These are phyloP conservation scores for Maudiozyma humilis DNA, from an alignment of 1,139 yeast genomes.

Conservation along the genomic window DNA sequence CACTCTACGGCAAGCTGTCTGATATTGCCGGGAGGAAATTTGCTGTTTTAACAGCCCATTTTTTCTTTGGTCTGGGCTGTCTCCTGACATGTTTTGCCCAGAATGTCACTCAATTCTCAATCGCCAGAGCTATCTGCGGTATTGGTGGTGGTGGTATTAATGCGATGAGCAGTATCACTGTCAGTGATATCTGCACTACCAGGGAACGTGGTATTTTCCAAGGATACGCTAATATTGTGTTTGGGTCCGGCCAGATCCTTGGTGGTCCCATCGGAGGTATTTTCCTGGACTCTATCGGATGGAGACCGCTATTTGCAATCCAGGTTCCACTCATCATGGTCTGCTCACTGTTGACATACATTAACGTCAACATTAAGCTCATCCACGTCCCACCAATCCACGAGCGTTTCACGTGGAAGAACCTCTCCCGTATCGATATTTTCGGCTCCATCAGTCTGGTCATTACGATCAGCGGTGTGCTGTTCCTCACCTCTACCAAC, in stretches of 20 bases:
- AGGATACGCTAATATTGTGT: conserved; percentile 54
- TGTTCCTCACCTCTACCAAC: conserved; percentile 35
- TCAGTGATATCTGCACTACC: conserved; percentile 43
- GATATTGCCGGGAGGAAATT: conserved; percentile 47
- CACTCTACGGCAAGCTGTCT: conserved; percentile 49
- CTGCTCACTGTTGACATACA: conserved; percentile 33
- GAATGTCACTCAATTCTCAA: conserved; percentile 36
- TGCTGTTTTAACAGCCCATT: conserved; percentile 38
- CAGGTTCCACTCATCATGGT: conserved; percentile 57
- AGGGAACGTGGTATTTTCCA: conserved; percentile 43
- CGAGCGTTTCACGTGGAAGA: conserved; percentile 35
- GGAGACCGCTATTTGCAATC: conserved; percentile 59
- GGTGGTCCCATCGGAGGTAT: conserved; percentile 74
- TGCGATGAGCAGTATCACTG: conserved; percentile 40
- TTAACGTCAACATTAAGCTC: conserved; percentile 26
- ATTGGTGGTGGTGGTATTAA: conserved; percentile 46
- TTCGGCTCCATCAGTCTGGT: conserved; percentile 63
- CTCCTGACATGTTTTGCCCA: conserved; percentile 38
- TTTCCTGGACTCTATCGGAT: conserved; percentile 63
- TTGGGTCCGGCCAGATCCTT: conserved; percentile 57
- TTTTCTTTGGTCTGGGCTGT: conserved; percentile 39
- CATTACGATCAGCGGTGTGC: conserved; percentile 41
- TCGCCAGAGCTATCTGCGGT: conserved; percentile 45
- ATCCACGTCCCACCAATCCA: conserved; percentile 31
- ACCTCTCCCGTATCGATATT: conserved; percentile 60